These are phyloP conservation scores for Corinectria fuckeliana DNA, from an alignment of 2,329 filamentous ascomycete species.

Conservation along the genomic window DNA sequence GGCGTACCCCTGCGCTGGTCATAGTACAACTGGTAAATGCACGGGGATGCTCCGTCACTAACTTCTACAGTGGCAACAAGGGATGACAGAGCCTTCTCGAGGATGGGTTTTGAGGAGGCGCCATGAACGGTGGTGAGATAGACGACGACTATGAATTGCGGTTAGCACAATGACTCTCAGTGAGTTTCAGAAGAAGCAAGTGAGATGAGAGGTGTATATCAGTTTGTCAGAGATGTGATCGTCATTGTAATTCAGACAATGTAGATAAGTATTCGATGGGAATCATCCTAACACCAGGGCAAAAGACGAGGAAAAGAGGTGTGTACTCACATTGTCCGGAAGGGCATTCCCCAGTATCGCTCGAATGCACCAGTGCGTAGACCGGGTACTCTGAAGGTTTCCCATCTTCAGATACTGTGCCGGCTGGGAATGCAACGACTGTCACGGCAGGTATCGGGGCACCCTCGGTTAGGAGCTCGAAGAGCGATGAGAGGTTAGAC, in stretches of 20 bases:
- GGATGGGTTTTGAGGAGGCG: slow-evolving; percentile 43
- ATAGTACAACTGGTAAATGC: slow-evolving; percentile 62
- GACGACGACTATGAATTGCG: slow-evolving; percentile 38
- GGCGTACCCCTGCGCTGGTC: slow-evolving; percentile 52
- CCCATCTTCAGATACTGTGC: slow-evolving; percentile 49
- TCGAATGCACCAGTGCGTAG: slow-evolving; percentile 78
- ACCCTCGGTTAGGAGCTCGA: slow-evolving; percentile 75
- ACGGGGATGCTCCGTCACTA: slow-evolving; percentile 34
- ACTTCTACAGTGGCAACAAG: slow-evolving; percentile 47
- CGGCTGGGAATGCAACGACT: slow-evolving; percentile 69
- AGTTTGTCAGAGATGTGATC: slow-evolving; percentile 89
- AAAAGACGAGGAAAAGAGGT: slow-evolving; percentile 23
- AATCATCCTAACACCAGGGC: slow-evolving; percentile 79
- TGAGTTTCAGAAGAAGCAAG: slow-evolving; percentile 9
- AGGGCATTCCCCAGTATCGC: slow-evolving; percentile 92
- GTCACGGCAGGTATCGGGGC: slow-evolving; percentile 77
- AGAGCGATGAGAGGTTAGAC: slow-evolving; percentile 69
- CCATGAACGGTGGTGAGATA: slow-evolving; percentile 48
- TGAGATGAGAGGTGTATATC: slow-evolving; percentile 59
- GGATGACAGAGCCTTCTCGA: slow-evolving; percentile 50
- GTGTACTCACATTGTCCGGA: slow-evolving; percentile 81
- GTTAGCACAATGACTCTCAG: slow-evolving; percentile 41
- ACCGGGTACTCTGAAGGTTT: slow-evolving; percentile 52
- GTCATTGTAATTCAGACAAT: slow-evolving; percentile 97
- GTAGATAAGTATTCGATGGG: slow-evolving; percentile 98